Base-by-base conservation (phyloP, 306 rosid species). In the Castanea sativa region DNA sequence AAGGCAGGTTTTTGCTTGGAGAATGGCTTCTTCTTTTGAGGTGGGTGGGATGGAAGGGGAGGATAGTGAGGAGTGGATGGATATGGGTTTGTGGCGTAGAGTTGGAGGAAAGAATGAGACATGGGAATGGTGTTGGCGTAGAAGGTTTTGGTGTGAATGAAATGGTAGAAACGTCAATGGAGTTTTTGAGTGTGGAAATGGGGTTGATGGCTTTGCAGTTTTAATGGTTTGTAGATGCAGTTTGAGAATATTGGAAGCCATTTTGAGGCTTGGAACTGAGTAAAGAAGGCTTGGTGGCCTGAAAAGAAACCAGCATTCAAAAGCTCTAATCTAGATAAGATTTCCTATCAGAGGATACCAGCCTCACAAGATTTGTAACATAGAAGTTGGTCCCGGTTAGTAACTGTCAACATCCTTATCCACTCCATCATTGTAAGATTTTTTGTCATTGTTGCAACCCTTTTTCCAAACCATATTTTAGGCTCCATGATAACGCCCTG, bases 1-100 rank as follows among this genome's bases (percentile, higher is more conserved):
- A 88, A 95, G 92, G 68, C 97, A 91, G 71, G 86, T 86, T 74
- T 89, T 91, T 83, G 96, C 99, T 79, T 92, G 97, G 6, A 83
- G 78, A 45, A 93, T 82, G 79, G 97, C 97, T 13, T 93, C 93
- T 45, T 89, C 94, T 82, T 89, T 93, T 69, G 99, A 85, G 86
- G 55, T 76, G 63, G 99, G 99, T 79, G 97, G 99, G 32, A 78
- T 87, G 29, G 91, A 84, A 85, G 90, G 83, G 84, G 90, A 85
- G 75, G 92, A 85, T 18, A 85, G 80, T 13, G 95, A 89, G 11
- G 85, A 87, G 33, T 80, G 81, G 76, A 85, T 74, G 43, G 21
- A 61, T 69, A 77, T 80, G 72, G 85, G 82, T 77, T 83, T 85
- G 82, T 63, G 80, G 69, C 65, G 78, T 65, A 76, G n/a, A 71